Evolutionary conservation across 176 grass and related monocot genomes (phyloP), one percentile per base, ranked within the genome.

Genomic region (Microstegium vimineum): DNA sequence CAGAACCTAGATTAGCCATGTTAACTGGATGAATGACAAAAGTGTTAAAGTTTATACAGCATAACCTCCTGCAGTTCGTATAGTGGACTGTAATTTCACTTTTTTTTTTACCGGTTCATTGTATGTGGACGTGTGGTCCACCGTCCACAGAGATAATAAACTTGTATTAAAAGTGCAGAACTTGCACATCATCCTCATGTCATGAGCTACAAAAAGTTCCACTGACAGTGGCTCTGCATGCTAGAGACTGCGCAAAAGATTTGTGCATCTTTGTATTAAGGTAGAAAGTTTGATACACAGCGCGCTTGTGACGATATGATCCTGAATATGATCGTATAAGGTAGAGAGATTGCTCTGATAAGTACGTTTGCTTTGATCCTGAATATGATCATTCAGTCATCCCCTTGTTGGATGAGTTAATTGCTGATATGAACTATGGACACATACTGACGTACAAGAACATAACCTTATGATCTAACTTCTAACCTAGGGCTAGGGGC

Each of bases 391-490:
- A 40, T 74, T 43, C 73, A 12, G 35, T 37, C 54, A 81, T 66
- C 79, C 45, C 25, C 46, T 86, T 78, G 12, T 34, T 86, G 79
- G 25, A 46, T 46, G 72, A 42, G 43, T 77, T 64, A 12, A 76
- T 18, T 85, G 52, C 65, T 76, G 77, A 82, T 70, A 37, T 66
- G 82, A 85, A 85, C 77, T 89, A 89, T 81, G 82, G 75, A 81
- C 87, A 77, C 71, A 52, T 56, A 35, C 11, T 7, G 71, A 76
- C 70, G 38, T 41, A 32, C 15, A 15, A 62, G 13, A 42, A 43
- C 38, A 36, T 57, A 30, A 69, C 30, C 52, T 30, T 81, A 69
- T 69, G 66, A 41, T 69, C 36, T 25, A 81, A n/a, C 74, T 42
- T 23, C 52, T 57, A 87, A 51, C n/a, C n/a, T n/a, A n/a, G n/a